These are phyloP conservation scores for Aspergillus mulundensis DNA, from an alignment of 495 filamentous ascomycete species.

Conservation along the genomic window DNA sequence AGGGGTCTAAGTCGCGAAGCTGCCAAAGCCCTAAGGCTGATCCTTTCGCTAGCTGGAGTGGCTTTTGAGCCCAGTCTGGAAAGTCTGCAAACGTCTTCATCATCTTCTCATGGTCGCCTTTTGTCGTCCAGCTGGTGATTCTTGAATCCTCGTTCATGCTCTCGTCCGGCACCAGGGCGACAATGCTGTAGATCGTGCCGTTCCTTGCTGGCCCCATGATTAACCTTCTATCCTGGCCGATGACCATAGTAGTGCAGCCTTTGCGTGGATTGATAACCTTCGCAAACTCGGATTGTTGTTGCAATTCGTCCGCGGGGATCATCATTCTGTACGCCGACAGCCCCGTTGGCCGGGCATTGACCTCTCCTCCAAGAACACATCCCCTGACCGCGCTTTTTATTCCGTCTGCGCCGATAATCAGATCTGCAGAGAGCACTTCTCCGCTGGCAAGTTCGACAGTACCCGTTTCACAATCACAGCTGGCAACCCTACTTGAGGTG, in stretches of 20 bases:
- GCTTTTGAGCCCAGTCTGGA: conserved; percentile 25
- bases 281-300: background rate
- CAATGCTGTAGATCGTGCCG: conserved; percentile 10
- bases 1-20: conserved; percentile 40
- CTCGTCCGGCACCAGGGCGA: conserved; percentile 12
- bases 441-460: conserved; percentile 24
- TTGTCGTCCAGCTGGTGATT: conserved; percentile 14
- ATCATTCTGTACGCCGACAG: conserved; percentile 15
- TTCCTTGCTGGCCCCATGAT: conserved; percentile 14
- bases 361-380: conserved; percentile 1
- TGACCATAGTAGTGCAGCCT: conserved; percentile 10
- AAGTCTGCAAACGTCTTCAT: conserved; percentile 35
- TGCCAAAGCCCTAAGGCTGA: conserved; percentile 28
- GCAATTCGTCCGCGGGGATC: background rate
- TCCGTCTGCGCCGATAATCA: conserved; percentile 50
- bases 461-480: conserved; percentile 18
- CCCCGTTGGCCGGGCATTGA: conserved; percentile 2
- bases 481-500: conserved; percentile 13
- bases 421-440: conserved; percentile 18
- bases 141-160: conserved; percentile 1
- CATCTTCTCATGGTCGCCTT: conserved; percentile 32
- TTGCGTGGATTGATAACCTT: conserved; percentile 5
- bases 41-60: conserved; percentile 16
- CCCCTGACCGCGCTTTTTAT: conserved; percentile 18
- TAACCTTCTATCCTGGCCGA: conserved; percentile 4